Evolutionary conservation across 2,329 filamentous ascomycete genomes (phyloP), one percentile per base, ranked within the genome.

Genomic region (Podosphaera leucotricha): DNA sequence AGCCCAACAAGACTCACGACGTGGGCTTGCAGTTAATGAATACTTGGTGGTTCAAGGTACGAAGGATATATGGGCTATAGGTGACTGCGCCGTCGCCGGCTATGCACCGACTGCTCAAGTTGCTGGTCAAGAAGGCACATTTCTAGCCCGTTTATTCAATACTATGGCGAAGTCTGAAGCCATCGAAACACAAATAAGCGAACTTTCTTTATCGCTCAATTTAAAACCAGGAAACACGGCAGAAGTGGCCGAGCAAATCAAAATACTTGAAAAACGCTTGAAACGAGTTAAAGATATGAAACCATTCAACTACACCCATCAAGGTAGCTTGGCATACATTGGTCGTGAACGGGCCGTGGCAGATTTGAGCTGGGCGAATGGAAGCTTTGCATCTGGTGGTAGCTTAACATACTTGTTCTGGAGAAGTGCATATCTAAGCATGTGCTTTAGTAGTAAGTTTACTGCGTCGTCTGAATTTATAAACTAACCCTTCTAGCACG

Each of bases 91-190:
- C 45, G 80, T 95, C 42, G 90, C 90, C 53, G 92, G 92, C 61
- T 98, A 98, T 60, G 90, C 90, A 24, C 90, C 90, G 30, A 98
- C 90, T 7, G 90, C 90, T 24, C 90, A 98, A 68, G 90, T 98
- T 40, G 90, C 90, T 46, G 75, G 81, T 8, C 90, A 98, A 66
- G 90, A 98, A 65, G 90, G 90, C 58, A 77, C 75, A 57, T 98
- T 95, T 75, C 72, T 98, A 33, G 90, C 85, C 36, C 77, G 83
- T 50, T 75, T 98, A 48, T 94, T 98, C 71, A 98, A 98, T 71
- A 92, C 90, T 63, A 93, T 95, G 83, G 90, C 86, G 60, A 92
- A 86, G 72, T 92, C 84, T 2, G 79, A 92, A 57, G 66, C 70
- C 43, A 75, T 94, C 50, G 85, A 95, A 67, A 54, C 62, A 30